These are phyloP conservation scores for Parafenestella ontariensis DNA, from an alignment of 2,329 filamentous ascomycete genomes.

Conservation along the genomic window DNA sequence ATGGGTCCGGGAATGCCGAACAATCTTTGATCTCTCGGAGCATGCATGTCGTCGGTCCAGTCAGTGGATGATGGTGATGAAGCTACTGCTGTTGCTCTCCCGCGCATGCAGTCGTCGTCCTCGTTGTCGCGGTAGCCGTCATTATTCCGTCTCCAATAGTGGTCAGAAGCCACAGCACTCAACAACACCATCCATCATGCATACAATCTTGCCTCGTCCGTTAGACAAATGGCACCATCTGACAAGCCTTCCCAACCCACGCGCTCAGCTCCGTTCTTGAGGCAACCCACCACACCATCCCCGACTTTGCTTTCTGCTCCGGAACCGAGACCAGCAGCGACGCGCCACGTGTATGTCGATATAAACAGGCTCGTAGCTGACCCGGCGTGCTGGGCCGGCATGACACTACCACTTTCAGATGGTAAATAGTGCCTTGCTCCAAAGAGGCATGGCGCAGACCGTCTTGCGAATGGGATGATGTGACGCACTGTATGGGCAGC, in stretches of 20 bases:
- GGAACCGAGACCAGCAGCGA: conserved; percentile 35
- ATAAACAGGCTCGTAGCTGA: conserved; percentile 21
- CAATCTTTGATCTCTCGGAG: background rate
- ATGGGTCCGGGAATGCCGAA: background rate
- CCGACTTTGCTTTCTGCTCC: conserved; percentile 16
- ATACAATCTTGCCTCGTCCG: conserved; percentile 11
- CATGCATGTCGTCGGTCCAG: no score
- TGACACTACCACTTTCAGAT: conserved; percentile 22
- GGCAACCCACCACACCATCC: conserved; percentile 18
- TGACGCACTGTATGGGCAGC: conserved; percentile 3
- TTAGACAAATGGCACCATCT: conserved; percentile 1
- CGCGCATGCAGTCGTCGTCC: background rate
- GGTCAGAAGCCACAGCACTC: conserved; percentile 9
- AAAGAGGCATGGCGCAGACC: conserved; percentile 11
- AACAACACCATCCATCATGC: conserved; percentile 10
- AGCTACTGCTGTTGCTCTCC: no score
- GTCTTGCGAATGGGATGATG: conserved; percentile 27
- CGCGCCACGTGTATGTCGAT: conserved; percentile 47
- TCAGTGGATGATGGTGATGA: no score
- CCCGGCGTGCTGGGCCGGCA: conserved; percentile 25
- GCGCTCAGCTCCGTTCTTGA: conserved; percentile 29
- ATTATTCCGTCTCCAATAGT: conserved; percentile 1
- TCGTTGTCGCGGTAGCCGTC: background rate
- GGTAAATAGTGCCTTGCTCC: conserved; percentile 13
- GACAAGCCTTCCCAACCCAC: background rate